These are phyloP conservation scores for Eucalyptus urophylla DNA, from an alignment of 345 rosid genomes.

Conservation along the genomic window DNA sequence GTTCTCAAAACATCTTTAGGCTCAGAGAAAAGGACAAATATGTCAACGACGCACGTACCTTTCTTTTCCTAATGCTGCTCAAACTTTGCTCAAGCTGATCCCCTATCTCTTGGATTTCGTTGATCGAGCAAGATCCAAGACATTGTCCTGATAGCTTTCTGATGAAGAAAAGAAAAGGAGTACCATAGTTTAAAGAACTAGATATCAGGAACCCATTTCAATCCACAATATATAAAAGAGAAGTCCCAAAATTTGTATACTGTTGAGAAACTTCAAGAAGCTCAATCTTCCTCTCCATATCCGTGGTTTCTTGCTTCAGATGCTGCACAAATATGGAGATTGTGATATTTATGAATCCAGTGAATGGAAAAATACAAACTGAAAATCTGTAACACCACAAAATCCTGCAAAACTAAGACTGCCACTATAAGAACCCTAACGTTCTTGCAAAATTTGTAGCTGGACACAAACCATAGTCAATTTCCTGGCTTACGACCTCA, in stretches of 20 bases:
- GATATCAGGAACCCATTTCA: not conserved
- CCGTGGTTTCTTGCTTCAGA: constrained; percentile 19
- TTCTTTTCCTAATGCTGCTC: constrained; percentile 34
- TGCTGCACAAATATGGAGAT: constrained; percentile 19
- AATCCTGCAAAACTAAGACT: not conserved
- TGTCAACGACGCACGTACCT: constrained; percentile 21
- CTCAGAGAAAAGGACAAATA: not conserved
- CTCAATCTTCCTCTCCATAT: constrained; percentile 38
- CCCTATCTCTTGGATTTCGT: constrained; percentile 29
- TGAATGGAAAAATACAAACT: not conserved
- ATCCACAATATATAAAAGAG: not conserved
- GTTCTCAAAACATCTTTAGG: not conserved
- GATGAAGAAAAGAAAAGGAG: not conserved
- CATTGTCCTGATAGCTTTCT: constrained; percentile 51
- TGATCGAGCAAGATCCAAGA: constrained; percentile 20
- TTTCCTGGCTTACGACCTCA: not conserved
- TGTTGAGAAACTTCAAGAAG: constrained; percentile 28
- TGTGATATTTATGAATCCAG: not conserved
- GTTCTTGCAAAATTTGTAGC: not conserved
- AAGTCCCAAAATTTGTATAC: constrained; percentile 3
- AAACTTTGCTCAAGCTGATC: constrained; percentile 37
- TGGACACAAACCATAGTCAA: not conserved
- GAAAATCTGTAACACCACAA: not conserved
- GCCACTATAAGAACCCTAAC: not conserved
- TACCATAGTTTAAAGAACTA: not conserved